Evolutionary conservation across 208 protist genomes (phyloP).

Genomic region (Trypanosoma caninum): DNA sequence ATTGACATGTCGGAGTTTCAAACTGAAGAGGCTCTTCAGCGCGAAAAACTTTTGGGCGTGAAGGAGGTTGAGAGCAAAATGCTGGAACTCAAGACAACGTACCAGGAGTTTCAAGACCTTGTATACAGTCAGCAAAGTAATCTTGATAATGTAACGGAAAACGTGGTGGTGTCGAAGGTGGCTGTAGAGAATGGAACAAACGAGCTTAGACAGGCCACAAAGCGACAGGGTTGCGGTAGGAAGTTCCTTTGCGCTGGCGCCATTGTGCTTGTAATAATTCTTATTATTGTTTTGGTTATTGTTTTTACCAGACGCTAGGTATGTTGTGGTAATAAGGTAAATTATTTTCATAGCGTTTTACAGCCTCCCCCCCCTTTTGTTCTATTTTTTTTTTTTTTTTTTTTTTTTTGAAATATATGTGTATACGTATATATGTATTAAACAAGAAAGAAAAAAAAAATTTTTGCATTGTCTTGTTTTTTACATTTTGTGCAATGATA

Average conservation of each 20-base stretch:
- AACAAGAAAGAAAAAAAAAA: background rate
- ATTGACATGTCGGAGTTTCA: slow-evolving; percentile 60
- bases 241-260: slow-evolving; percentile 63
- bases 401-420: too few relatives aligned
- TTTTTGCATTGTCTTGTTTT: background rate
- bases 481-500: background rate
- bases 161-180: slow-evolving; percentile 51
- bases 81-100: slow-evolving; percentile 65
- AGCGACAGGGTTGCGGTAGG: slow-evolving; percentile 45
- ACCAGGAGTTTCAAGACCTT: slow-evolving; percentile 72
- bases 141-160: slow-evolving; percentile 46
- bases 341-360: background rate
- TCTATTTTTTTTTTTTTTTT: too few relatives aligned
- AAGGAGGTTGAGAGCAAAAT: slow-evolving; percentile 72
- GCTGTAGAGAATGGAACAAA: slow-evolving; percentile 53
- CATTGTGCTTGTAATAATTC: slow-evolving; percentile 47
- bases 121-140: slow-evolving; percentile 66
- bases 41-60: slow-evolving; percentile 62
- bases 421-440: too few relatives aligned
- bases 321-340: slow-evolving; percentile 21
- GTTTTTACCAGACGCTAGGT: too few relatives aligned
- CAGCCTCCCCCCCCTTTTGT: background rate
- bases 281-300: slow-evolving; percentile 54
- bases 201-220: slow-evolving; percentile 54
- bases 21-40: slow-evolving; percentile 72